Evolutionary conservation across 2,329 filamentous ascomycete genomes (phyloP), one percentile per base, ranked within the genome.

Genomic region (Calonectria hongkongensis): DNA sequence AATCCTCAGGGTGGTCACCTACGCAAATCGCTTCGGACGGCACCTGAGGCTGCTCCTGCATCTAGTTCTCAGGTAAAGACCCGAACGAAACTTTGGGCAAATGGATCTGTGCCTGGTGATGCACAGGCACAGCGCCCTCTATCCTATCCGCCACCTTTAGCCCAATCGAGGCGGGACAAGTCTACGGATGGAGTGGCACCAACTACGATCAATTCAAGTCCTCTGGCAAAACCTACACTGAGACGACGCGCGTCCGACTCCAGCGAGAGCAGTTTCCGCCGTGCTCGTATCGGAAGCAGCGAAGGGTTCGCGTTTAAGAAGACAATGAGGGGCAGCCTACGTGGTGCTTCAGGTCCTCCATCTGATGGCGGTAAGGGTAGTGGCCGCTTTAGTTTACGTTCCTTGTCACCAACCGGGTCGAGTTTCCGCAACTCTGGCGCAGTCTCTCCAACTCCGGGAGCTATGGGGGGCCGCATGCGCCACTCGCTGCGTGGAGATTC

Each of bases 191-290:
- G 76, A 43, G 68, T 72, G 9, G 51, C 66, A 13, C 71, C 77
- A 9, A 74, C 72, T 25, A 25, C 41, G 1, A 18, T 60, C 12
- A 51, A 21, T 12, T 15, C 65, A n/a, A 68, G 75, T 47, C 68
- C 77, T 45, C 68, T 74, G 30, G 71, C 79, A 41, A 82, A 81
- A 51, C 79, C 87, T 15, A 77, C 79, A 6, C 83, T 91, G 10
- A 85, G 86, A 70, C 89, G 92, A 2, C 89, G 86, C 12, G 87
- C 85, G 21, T 94, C 92, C 0, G 91, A 92, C 76, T 92, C 90
- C 33, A 95, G 93, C 79, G 92, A 94, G 54, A 98, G 94, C 84
- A 98, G 95, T 81, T 98, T 98, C 86, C 93, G 91, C 80, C 92
- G 94, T 33, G 84, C 87, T 51, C 89, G 90, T 73, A 85, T 88